These are phyloP conservation scores for Suillus placidus DNA, from an alignment of 768 basidiomycete genomes.

Conservation along the genomic window DNA sequence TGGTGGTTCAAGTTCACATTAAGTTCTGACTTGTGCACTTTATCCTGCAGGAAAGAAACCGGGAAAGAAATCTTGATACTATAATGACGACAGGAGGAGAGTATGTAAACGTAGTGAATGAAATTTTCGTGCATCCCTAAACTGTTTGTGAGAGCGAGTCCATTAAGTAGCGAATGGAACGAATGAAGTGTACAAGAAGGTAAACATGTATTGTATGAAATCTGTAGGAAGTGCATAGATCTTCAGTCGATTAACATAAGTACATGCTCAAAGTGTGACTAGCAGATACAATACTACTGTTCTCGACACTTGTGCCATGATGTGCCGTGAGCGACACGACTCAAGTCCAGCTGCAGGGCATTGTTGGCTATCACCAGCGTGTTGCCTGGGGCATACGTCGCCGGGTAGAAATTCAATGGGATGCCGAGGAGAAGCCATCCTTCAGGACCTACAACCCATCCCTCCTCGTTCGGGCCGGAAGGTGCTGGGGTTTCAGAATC, in stretches of 20 bases:
- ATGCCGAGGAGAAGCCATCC: not conserved
- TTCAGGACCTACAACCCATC: not conserved
- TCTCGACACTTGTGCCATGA: not conserved
- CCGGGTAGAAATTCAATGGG: accelerated
- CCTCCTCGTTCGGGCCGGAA: not conserved
- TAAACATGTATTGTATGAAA: too few species aligned
- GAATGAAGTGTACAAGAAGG: not conserved
- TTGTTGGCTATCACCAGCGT: not conserved
- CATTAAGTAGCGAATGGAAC: not conserved
- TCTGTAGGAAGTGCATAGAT: too few species aligned
- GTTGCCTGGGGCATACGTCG: not conserved
- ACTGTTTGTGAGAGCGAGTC: not conserved
- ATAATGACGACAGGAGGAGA: not conserved
- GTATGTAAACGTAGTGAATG: not conserved
- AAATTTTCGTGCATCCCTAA: not conserved
- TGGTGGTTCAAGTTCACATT: not conserved
- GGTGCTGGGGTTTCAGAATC: not conserved
- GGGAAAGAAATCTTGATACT: not conserved
- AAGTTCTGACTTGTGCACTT: not conserved
- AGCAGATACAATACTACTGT: not conserved
- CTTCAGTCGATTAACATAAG: too few species aligned
- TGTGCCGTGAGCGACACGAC: not conserved
- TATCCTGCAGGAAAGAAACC: not conserved
- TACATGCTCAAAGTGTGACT: too few species aligned
- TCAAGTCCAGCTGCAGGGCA: not conserved